Percentiles rank a stretch among this genome's conserved stretches.
Conservation (phyloP, 495 filamentous ascomycete species). For the Podospora tetraspora region DNA sequence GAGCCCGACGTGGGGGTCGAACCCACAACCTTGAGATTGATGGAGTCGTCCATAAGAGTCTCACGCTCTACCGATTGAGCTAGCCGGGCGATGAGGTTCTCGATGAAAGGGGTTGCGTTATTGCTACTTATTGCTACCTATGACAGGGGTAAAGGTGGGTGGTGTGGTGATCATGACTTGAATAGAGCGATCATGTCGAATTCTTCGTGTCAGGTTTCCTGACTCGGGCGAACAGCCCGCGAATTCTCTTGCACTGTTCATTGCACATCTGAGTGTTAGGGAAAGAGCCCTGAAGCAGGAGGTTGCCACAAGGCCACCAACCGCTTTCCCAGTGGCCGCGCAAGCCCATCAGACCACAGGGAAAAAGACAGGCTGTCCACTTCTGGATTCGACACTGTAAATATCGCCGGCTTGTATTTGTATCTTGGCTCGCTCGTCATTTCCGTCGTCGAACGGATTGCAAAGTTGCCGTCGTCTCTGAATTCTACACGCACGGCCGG, state of each 20-base stretch:
- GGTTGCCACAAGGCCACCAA: not conserved
- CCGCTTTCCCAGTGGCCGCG: not conserved
- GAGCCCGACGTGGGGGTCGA: not conserved
- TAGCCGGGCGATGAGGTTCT: slow-evolving; percentile 43
- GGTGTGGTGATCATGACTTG: too few species aligned
- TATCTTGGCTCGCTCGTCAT: not conserved
- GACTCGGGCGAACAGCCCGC: not conserved
- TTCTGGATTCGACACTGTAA: not conserved
- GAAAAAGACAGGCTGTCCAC: slow-evolving; percentile 1
- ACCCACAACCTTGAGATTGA: not conserved
- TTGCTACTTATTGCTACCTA: too few species aligned
- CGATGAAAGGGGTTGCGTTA: not conserved
- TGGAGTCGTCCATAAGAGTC: slow-evolving; percentile 56
- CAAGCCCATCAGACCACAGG: not conserved
- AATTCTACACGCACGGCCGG: not conserved
- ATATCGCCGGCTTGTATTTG: not conserved
- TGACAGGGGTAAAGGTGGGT: too few species aligned
- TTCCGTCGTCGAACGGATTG: not conserved
- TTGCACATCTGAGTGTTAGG: not conserved
- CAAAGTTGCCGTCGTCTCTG: not conserved
- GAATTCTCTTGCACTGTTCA: not conserved
- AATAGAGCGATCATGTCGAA: too few species aligned
- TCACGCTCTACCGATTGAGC: slow-evolving; percentile 82
- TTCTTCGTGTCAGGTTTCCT: not conserved
- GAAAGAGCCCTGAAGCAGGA: not conserved